phyloP scores from a whole-genome alignment of 177 flowering plant species.

The Vitis hybrid region DNA sequence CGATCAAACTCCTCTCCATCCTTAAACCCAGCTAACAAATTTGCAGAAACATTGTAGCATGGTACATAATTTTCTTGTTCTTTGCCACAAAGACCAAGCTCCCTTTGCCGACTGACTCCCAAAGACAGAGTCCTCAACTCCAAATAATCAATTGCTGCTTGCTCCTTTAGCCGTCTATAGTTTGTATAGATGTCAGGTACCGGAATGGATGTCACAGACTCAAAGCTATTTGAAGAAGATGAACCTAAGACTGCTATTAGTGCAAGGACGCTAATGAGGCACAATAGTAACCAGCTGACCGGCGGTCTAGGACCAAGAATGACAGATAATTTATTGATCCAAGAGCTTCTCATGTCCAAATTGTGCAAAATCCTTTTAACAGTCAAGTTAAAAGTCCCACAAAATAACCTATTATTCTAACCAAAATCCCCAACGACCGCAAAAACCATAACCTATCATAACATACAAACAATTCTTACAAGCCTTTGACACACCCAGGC shows the following conservation, averaged over 20 bases:
- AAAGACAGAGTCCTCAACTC: constrained; percentile 54
- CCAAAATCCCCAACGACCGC: constrained; percentile 18
- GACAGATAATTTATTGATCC: constrained; percentile 50
- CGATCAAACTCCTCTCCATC: constrained; percentile 91
- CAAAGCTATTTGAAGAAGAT: constrained; percentile 50
- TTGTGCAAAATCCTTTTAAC: constrained; percentile 10
- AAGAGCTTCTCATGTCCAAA: constrained; percentile 87
- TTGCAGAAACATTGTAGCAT: constrained; percentile 79
- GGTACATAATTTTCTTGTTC: constrained; percentile 86
- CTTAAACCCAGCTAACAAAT: constrained; percentile 61
- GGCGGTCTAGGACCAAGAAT: constrained; percentile 63
- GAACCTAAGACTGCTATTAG: constrained; percentile 66
- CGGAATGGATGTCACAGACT: constrained; percentile 28
- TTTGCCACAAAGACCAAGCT: constrained; percentile 74
- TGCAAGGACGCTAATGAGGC: constrained; percentile 53
- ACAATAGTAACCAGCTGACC: constrained; percentile 63
- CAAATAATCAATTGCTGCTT: constrained; percentile 66
- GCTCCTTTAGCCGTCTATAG: constrained; percentile 84
- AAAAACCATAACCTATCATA: constrained; percentile 23
- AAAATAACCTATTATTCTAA: constrained; percentile 8
- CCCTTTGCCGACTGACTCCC: constrained; percentile 45
- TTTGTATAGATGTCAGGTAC: constrained; percentile 45
- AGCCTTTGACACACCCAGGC: constrained; percentile 14
- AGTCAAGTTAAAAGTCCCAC: constrained; percentile 8
- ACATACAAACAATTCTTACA: constrained; percentile 19